Conservation (phyloP, 345 rosid species). For the Hypericum perforatum region DNA sequence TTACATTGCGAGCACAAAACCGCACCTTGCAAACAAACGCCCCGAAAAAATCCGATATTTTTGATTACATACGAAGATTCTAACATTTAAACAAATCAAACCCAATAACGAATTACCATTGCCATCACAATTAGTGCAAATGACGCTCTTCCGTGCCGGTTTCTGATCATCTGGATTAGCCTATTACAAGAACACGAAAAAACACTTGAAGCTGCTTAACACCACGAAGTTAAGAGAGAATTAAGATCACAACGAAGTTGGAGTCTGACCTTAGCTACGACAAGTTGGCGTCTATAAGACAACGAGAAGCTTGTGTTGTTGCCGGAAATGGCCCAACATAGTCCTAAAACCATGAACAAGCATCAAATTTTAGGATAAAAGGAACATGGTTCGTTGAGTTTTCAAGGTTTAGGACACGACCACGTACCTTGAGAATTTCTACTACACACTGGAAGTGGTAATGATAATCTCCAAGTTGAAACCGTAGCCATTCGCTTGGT, state of each 20-base stretch:
- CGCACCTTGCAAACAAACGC: slow-evolving; percentile 27
- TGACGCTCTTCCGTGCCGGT: slow-evolving; percentile 33
- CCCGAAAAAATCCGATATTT: neutral
- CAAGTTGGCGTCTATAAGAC: slow-evolving; percentile 3
- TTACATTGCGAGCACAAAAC: slow-evolving; percentile 49
- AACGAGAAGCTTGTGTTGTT: no score
- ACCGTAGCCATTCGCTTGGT: no score
- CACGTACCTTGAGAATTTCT: no score
- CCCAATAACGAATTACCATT: slow-evolving; percentile 19
- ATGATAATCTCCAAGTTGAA: no score
- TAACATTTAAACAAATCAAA: neutral
- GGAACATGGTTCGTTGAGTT: no score
- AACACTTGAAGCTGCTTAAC: neutral
- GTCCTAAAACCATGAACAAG: no score
- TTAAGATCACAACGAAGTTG: neutral
- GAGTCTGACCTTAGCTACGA: slow-evolving; percentile 19
- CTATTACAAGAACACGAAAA: slow-evolving; percentile 10
- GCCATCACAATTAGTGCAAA: slow-evolving; percentile 40
- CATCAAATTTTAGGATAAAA: no score
- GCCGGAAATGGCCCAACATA: no score
- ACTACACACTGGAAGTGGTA: no score
- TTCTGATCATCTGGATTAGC: slow-evolving; percentile 24
- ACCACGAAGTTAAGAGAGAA: neutral
- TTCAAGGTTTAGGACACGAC: no score
- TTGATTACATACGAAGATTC: no score